Evolutionary conservation across 2,329 filamentous ascomycete species (phyloP), one percentile per base, ranked within the genome.

Genomic region (Penicillium freii): DNA sequence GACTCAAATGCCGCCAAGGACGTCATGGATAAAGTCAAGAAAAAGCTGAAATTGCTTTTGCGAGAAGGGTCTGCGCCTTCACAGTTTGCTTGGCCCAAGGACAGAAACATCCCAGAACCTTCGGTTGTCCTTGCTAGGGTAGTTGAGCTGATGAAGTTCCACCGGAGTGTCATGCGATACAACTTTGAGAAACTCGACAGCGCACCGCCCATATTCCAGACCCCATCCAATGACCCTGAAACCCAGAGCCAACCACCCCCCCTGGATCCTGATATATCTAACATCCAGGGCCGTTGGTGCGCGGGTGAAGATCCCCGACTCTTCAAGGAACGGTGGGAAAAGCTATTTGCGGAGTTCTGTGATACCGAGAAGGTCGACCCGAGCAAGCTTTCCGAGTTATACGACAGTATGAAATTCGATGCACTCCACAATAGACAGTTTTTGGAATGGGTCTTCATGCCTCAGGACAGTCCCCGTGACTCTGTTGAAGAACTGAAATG

Each of bases 341-440:
- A 99, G 78, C 83, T 99, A 2, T 99, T 99, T 76, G 86, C 88
- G 47, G 94, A 99, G 71, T 99, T 99, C 69, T 94, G 90, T 64
- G 95, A 99, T 73, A 89, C 90, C 1, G 94, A 99, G 69, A 99
- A 99, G 79, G 92, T 97, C 19, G 94, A 99, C 74, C 95, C 95
- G 19, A 96, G 92, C 81, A 99, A 99, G 79, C 93, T 99, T 61
- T 97, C 92, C 5, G 94, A 99, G 77, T 83, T 99, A 3, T 99
- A 99, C 73, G 94, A 99, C 74, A 97, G 93, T 21, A 97, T 99
- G 94, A 99, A 99, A 75, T 99, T 97, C 63, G 94, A 99, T 73
- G 94, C 94, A 1, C 81, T 99, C 15, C 95, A 99, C 76, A 99
- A 99, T 71, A 87, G 94, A 2, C 91, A 92, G 61, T 99, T 99